Base-by-base conservation (phyloP, 176 grass and related monocot genomes). In the Zoysia pacifica region DNA sequence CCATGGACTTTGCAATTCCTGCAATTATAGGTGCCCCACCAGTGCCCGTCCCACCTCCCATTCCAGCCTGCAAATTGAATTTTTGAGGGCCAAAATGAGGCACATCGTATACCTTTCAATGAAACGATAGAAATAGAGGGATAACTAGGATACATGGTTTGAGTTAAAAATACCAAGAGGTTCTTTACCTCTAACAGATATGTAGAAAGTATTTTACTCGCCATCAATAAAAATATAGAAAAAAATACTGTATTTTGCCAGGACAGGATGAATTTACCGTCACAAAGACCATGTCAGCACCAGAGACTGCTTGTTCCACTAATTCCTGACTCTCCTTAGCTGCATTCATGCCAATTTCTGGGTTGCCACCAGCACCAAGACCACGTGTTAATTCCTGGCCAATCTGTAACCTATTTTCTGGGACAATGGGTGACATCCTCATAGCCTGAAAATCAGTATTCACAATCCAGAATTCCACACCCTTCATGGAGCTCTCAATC, bases 381-480 rank as follows among this genome's bases (percentile, higher is more conserved):
- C 93, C 93, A 75, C 87, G 77, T 62, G 93, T 96, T 68, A 96
- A 67, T 42, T 92, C 93, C 67, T 83, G 82, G 11, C 93, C 93
- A 71, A 96, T 96, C 75, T 88, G 93, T 16, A 96, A 48, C 78
- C 79, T 82, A 48, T 96, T 87, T 44, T 83, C 82, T 4, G 90
- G 87, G 36, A 83, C 91, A 62, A 96, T 81, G 44, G 87, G 82
- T 1, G 93, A 92, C 62, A 92, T 92, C 72, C 90, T 60, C 87
- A 96, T 96, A 11, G 93, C 93, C 65, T 96, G 93, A 75, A 96
- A 85, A 88, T 96, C 93, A 28, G 93, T 96, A 19, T 92, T 96
- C 70, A 92, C 93, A 40, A 96, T 88, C 90, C 90, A 96, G 78
- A 96, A 96, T 14, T 96, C 93, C 62, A 96, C 93, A 11, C 90